These are phyloP conservation scores for Eucalyptus cladocalyx DNA, from an alignment of 345 rosid species.

Conservation along the genomic window DNA sequence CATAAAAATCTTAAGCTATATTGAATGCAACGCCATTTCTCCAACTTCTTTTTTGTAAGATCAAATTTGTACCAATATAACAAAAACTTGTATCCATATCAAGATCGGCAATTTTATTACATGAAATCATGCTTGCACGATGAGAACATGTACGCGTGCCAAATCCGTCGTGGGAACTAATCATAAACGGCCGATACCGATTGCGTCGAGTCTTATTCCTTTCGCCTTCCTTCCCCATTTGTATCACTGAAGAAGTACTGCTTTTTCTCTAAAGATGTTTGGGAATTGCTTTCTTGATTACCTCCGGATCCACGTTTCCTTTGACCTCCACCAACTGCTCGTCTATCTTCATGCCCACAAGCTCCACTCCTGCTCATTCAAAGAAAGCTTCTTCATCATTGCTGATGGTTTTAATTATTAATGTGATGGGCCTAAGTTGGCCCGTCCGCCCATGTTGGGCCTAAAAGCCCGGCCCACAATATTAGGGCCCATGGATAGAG, in stretches of 20 bases:
- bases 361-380: background rate
- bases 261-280: background rate
- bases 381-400: background rate
- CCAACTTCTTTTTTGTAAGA: no score
- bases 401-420: no score
- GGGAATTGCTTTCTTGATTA: background rate
- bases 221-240: background rate
- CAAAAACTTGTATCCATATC: background rate
- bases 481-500: no score
- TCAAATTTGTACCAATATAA: background rate
- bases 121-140: background rate
- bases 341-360: background rate
- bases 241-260: background rate
- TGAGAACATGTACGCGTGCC: background rate
- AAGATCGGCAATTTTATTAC: background rate
- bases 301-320: background rate
- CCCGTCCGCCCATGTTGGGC: no score
- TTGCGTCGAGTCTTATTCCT: background rate
- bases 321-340: background rate
- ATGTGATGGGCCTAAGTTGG: no score
- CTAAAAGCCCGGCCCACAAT: no score
- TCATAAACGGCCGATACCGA: background rate
- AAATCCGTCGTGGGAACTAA: background rate
- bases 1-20: no score
- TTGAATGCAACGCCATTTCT: no score